Percentiles rank a stretch among this genome's conserved stretches.
phyloP scores from a whole-genome alignment of 129 eudicot species.

The Smallanthus sonchifolius region DNA sequence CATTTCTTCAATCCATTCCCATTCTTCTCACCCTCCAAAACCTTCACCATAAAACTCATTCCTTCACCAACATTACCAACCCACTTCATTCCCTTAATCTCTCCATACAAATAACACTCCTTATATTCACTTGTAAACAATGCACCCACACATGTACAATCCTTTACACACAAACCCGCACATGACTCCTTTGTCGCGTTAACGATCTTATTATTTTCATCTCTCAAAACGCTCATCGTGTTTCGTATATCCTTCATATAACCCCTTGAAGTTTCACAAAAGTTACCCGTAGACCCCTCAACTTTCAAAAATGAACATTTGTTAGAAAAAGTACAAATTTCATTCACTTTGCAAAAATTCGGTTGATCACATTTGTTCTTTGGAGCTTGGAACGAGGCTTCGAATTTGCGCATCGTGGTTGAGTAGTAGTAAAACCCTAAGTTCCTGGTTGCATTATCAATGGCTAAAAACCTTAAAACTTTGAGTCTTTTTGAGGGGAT shows the following conservation, averaged over 20 bases:
- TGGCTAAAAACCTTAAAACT: constrained; percentile 51
- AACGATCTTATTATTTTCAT: constrained; percentile 3
- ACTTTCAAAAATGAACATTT: constrained; percentile 57
- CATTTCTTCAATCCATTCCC: constrained; percentile 61
- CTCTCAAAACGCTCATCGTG: constrained; percentile 42
- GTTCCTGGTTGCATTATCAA: constrained; percentile 63
- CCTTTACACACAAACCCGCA: constrained; percentile 38
- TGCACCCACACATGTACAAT: constrained; percentile 74
- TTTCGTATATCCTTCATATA: constrained; percentile 62
- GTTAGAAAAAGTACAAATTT: constrained; percentile 53
- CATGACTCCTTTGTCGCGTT: constrained; percentile 45
- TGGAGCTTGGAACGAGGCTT: constrained; percentile 61
- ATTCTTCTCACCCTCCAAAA: constrained; percentile 33
- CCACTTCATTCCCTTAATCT: constrained; percentile 62
- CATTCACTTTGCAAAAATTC: constrained; percentile 52
- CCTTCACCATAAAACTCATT: constrained; percentile 65
- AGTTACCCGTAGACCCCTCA: constrained; percentile 16
- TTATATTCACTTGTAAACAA: constrained; percentile 34
- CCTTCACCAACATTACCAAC: constrained; percentile 27
- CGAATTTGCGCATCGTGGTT: constrained; percentile 36
- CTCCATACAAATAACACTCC: constrained; percentile 56
- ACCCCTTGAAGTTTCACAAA: constrained; percentile 38
- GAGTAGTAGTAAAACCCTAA: constrained; percentile 65
- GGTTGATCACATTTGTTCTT: constrained; percentile 73
- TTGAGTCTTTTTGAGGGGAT: constrained; percentile 36